Conservation (phyloP, 768 basidiomycete species). For the Suillus weaverae region DNA sequence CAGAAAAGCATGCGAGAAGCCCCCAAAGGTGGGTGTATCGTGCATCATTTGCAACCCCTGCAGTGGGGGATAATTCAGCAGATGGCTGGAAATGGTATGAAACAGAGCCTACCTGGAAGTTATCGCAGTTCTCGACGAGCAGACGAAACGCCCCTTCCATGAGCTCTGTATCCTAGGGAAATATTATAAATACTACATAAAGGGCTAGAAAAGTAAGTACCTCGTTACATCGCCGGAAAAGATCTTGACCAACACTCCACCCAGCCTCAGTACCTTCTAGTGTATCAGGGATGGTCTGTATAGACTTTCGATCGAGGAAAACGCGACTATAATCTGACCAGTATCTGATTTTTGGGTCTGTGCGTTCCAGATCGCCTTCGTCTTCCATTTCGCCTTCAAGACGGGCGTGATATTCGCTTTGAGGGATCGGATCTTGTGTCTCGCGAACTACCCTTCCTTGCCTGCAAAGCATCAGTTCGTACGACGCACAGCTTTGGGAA, state of each 20-base stretch:
- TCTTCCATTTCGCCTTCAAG: conserved; percentile 30
- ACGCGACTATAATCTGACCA: conserved; percentile 57
- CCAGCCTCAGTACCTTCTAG: conserved; percentile 50
- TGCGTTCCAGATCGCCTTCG: conserved; percentile 12
- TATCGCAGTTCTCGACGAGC: conserved; percentile 75
- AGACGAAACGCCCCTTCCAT: conserved; percentile 70
- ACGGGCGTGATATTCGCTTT: conserved; percentile 54
- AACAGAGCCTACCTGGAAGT: conserved; percentile 54
- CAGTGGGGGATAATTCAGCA: background rate
- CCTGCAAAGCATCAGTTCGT: conserved; percentile 35
- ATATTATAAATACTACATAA: conserved; percentile 3
- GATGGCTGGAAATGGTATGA: background rate
- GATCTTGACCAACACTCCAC: conserved; percentile 55
- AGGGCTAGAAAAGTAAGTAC: conserved; percentile 37
- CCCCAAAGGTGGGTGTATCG: conserved; percentile 63
- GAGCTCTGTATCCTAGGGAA: conserved; percentile 53
- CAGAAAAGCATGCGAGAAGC: conserved; percentile 61
- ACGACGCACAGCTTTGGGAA: background rate
- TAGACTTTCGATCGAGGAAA: conserved; percentile 60
- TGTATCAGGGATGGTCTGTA: conserved; percentile 63
- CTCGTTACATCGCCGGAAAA: conserved; percentile 55
- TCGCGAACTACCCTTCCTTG: conserved; percentile 48
- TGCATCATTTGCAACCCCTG: conserved; percentile 72
- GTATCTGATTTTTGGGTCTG: conserved; percentile 37
- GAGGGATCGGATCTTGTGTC: conserved; percentile 51